Percentiles rank a stretch among this genome's conserved stretches.
These are phyloP conservation scores for Chlamydomonas incerta DNA, from an alignment of 139 green algal genomes.

Conservation along the genomic window DNA sequence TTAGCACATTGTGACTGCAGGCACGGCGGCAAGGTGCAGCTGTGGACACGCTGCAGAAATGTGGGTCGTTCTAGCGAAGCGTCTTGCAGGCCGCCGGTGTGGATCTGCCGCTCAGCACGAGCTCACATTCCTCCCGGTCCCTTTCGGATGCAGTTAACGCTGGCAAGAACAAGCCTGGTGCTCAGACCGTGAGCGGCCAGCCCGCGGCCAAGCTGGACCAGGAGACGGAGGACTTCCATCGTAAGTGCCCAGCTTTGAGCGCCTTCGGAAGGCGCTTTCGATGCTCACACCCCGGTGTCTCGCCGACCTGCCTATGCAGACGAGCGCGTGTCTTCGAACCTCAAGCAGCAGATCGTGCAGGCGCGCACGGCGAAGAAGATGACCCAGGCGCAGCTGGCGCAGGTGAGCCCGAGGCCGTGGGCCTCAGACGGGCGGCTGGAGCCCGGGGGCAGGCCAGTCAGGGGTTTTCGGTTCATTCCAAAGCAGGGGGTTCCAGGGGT, in stretches of 20 bases:
- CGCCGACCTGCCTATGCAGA: conserved; percentile 60
- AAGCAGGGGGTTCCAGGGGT: too few species aligned
- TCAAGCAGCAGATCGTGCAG: conserved; percentile 95
- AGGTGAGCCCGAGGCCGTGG: conserved; percentile 53
- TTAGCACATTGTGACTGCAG: too few species aligned
- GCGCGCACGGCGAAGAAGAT: conserved; percentile 96
- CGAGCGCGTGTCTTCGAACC: conserved; percentile 88
- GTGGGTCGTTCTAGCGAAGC: conserved; percentile 33
- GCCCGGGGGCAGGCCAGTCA: too few species aligned
- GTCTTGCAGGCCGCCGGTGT: not conserved
- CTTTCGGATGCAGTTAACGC: conserved; percentile 43
- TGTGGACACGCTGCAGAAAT: conserved; percentile 81
- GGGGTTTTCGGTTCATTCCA: too few species aligned
- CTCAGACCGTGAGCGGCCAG: conserved; percentile 62
- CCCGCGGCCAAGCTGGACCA: conserved; percentile 86
- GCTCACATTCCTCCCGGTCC: too few species aligned
- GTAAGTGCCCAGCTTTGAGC: conserved; percentile 51
- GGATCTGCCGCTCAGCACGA: not conserved
- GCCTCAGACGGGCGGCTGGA: too few species aligned
- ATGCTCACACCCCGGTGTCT: too few species aligned
- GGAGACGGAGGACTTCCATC: conserved; percentile 89
- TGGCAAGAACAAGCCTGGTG: conserved; percentile 56
- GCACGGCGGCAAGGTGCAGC: conserved; percentile 57
- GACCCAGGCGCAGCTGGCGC: conserved; percentile 94
- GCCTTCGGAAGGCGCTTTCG: too few species aligned